Evolutionary conservation across 2,329 filamentous ascomycete species (phyloP).

Genomic region (Neurospora sp.): DNA sequence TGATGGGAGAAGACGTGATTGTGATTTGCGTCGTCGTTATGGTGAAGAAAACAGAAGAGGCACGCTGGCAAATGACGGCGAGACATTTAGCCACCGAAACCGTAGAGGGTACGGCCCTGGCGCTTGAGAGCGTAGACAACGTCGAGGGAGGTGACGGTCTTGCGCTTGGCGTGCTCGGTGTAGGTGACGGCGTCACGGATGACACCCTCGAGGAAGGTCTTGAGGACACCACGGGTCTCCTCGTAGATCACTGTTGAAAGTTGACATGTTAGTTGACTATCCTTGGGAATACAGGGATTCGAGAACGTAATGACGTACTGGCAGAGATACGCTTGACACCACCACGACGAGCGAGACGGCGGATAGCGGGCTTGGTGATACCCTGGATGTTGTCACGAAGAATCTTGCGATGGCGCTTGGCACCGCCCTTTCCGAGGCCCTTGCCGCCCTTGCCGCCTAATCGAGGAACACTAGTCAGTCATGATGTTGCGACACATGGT

Average conservation of each 20-base stretch:
- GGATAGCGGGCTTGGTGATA: slow-evolving; percentile 97
- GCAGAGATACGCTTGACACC: slow-evolving; percentile 99
- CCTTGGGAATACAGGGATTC: background rate
- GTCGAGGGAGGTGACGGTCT: slow-evolving; percentile 64
- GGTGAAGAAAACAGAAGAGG: background rate
- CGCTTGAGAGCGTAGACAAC: slow-evolving; percentile 60
- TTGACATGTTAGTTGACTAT: slow-evolving; percentile 3
- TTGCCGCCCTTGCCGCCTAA: slow-evolving; percentile 92
- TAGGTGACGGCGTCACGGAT: slow-evolving; percentile 71
- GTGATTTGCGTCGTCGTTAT: background rate
- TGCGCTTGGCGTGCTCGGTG: slow-evolving; percentile 73
- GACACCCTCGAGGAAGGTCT: slow-evolving; percentile 68
- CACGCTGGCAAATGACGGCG: background rate
- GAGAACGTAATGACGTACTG: slow-evolving; percentile 44
- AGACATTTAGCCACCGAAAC: slow-evolving; percentile 69
- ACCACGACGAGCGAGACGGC: slow-evolving; percentile 96
- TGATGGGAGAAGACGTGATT: background rate
- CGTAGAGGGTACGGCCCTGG: slow-evolving; percentile 70
- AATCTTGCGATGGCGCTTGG: slow-evolving; percentile 99
- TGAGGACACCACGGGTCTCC: slow-evolving; percentile 67
- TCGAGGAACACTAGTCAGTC: slow-evolving; percentile 28
- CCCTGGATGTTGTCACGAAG: slow-evolving; percentile 99
- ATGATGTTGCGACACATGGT: slow-evolving; percentile 19
- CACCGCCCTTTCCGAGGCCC: slow-evolving; percentile 95
- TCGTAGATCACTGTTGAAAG: slow-evolving; percentile 57